phyloP scores from a whole-genome alignment of 768 basidiomycete genomes.

The Pleurotus ostreatus region DNA sequence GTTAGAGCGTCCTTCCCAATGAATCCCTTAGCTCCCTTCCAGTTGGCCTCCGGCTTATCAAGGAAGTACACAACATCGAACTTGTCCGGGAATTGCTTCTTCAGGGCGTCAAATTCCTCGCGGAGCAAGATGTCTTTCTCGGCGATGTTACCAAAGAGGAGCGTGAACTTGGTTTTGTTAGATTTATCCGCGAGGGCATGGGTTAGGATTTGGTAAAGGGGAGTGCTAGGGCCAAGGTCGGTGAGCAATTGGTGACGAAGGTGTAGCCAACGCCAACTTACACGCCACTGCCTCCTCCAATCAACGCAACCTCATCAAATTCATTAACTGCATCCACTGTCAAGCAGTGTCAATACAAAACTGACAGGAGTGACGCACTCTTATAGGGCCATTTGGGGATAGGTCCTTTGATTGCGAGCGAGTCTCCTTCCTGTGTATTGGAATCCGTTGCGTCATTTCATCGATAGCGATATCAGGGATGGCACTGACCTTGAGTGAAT shows the following conservation, averaged over 20 bases:
- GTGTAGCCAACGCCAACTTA: constrained; percentile 27
- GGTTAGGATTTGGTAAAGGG: constrained; percentile 76
- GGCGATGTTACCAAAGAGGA: constrained; percentile 88
- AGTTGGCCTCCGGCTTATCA: constrained; percentile 62
- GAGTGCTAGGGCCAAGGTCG: constrained; percentile 46
- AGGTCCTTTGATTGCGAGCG: constrained; percentile 86
- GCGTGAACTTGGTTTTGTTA: constrained; percentile 93
- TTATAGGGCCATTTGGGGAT: constrained; percentile 85
- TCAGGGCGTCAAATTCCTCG: constrained; percentile 67
- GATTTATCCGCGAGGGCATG: constrained; percentile 65
- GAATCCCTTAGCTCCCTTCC: constrained; percentile 70
- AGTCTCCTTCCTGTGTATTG: constrained; percentile 58
- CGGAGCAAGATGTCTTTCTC: constrained; percentile 88
- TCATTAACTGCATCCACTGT: constrained; percentile 54
- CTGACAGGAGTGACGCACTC: constrained; percentile 31
- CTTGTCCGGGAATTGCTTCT: constrained; percentile 62
- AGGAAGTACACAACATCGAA: constrained; percentile 85
- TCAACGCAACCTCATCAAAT: constrained; percentile 81
- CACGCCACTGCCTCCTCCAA: constrained; percentile 95
- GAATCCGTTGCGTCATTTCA: neutral
- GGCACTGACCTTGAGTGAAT: constrained; percentile 52
- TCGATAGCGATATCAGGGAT: neutral
- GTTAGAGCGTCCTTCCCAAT: constrained; percentile 70
- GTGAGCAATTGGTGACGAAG: neutral
- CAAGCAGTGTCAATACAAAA: neutral